Evolutionary conservation across 176 grass and related monocot genomes (phyloP), one percentile per base, ranked within the genome.

Genomic region (Dendrocalamus sinicus): DNA sequence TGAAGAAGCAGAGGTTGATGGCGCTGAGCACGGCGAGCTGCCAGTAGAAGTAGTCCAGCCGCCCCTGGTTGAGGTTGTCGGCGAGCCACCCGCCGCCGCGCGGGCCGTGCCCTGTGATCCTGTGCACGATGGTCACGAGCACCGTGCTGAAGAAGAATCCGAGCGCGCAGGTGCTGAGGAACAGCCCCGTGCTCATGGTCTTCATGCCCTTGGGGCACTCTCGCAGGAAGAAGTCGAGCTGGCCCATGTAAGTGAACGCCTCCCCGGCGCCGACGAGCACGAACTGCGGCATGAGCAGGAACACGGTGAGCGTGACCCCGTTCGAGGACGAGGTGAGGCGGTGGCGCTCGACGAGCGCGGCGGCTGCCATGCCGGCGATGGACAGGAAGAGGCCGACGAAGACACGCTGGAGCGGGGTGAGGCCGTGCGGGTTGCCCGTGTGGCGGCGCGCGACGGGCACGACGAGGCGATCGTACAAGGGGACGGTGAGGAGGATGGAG

Each of bases 131-230:
- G 80, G 66, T 90, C 6, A 99, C 96, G 41, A 94, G 80, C 41
- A 81, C 75, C 4, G 96, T 96, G 90, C 96, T 99, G 43, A 99
- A 71, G 90, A 99, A 99, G 91, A 99, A 99, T 0, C 96, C 96
- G 0, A 99, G 51, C 5, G 96, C 91, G 17, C 93, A 93, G 0
- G 94, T 99, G 92, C 96, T 99, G 0, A 99, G 88, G 88, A 99
- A 99, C 8, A 99, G 66, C 4, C 96, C 96, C 12, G 96, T 96
- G 89, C 96, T 99, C 94, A 99, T 96, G 22, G 94, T 96, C 89
- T 99, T 99, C 96, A 99, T 99, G 57, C 96, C 96, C 73, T 94
- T 99, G 45, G 96, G 96, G 60, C 96, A 99, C 71, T 99, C 94
- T 24, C 92, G 77, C 19, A 99, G 77, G 87, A 99, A 99, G 90